Evolutionary conservation across 2,329 filamentous ascomycete genomes (phyloP).

Genomic region (Exophiala phaeomuriformis): DNA sequence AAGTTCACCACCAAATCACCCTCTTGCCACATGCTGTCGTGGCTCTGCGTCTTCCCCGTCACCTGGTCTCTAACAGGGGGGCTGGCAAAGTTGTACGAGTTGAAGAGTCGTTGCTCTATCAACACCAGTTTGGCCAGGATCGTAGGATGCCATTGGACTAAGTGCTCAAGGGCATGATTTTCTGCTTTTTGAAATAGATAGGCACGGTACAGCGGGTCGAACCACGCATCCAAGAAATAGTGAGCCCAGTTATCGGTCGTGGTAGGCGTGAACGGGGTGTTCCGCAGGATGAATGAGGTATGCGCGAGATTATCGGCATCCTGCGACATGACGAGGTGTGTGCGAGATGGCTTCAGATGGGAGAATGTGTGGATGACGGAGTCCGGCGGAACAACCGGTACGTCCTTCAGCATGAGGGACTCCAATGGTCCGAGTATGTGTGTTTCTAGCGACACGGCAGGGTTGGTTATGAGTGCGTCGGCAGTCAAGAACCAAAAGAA

Average conservation of each 20-base stretch:
- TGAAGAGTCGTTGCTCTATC: slow-evolving; percentile 77
- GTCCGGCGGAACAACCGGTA: slow-evolving; percentile 84
- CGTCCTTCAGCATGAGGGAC: slow-evolving; percentile 72
- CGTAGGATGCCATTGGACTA: slow-evolving; percentile 94
- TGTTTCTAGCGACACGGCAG: slow-evolving; percentile 58
- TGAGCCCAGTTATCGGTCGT: slow-evolving; percentile 71
- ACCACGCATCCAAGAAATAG: slow-evolving; percentile 93
- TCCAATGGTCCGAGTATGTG: slow-evolving; percentile 69
- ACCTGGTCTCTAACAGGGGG: slow-evolving; percentile 28
- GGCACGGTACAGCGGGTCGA: slow-evolving; percentile 82
- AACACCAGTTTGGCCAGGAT: slow-evolving; percentile 83
- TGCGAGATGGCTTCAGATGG: slow-evolving; percentile 67
- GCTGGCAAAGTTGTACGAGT: slow-evolving; percentile 58
- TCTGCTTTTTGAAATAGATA: slow-evolving; percentile 98
- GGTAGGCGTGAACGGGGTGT: slow-evolving; percentile 18
- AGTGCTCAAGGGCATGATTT: slow-evolving; percentile 79
- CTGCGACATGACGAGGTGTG: slow-evolving; percentile 77
- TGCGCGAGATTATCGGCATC: slow-evolving; percentile 71
- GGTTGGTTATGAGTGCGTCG: slow-evolving; percentile 83
- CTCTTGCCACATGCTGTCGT: slow-evolving; percentile 63
- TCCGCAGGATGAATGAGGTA: slow-evolving; percentile 67
- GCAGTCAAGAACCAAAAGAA: slow-evolving; percentile 86
- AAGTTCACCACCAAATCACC: slow-evolving; percentile 82
- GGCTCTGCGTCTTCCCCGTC: slow-evolving; percentile 31
- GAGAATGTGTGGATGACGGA: slow-evolving; percentile 93